Percentiles rank a stretch among this genome's conserved stretches.
Conservation (phyloP, 768 basidiomycete species). For the Trametes gibbosa region DNA sequence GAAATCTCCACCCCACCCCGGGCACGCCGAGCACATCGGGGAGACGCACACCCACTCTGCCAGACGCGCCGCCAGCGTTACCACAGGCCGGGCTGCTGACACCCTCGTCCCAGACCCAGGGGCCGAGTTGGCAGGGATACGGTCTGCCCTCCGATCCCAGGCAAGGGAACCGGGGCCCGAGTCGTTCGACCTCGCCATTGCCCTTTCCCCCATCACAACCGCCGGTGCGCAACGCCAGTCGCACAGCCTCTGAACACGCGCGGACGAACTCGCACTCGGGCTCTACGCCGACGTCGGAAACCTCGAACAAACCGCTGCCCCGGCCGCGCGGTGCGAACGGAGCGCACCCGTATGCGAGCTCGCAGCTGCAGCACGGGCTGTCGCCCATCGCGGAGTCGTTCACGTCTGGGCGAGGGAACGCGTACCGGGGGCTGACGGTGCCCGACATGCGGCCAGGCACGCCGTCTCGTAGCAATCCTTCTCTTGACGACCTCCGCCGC, state of each 20-base stretch:
- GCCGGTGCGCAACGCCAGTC: constrained; percentile 12
- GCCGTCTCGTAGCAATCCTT: constrained; percentile 36
- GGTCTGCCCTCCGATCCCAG: constrained; percentile 58
- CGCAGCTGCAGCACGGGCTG: constrained; percentile 43
- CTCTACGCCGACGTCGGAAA: constrained; percentile 39
- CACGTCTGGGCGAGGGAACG: constrained; percentile 31
- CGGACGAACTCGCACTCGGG: constrained; percentile 52
- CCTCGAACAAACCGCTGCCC: constrained; percentile 43
- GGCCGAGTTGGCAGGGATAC: constrained; percentile 16
- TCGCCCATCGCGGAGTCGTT: constrained; percentile 77
- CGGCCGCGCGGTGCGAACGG: constrained; percentile 42
- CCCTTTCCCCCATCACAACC: constrained; percentile 33
- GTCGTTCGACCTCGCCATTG: constrained; percentile 36
- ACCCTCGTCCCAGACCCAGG: constrained; percentile 23
- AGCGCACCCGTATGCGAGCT: constrained; percentile 60
- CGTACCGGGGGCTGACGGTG: constrained; percentile 39
- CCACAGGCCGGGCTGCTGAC: constrained; percentile 30
- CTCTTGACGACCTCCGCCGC: constrained; percentile 75
- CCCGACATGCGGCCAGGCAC: constrained; percentile 34
- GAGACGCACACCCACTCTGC: constrained; percentile 56
- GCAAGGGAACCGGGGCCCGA: constrained; percentile 42
- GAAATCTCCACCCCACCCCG: constrained; percentile 23
- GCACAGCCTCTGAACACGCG: constrained; percentile 36
- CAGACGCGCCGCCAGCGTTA: constrained; percentile 42
- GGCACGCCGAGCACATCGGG: constrained; percentile 27